Percentiles rank a stretch among this genome's conserved stretches.
phyloP scores from a whole-genome alignment of 345 rosid species.

The Salix purpurea region DNA sequence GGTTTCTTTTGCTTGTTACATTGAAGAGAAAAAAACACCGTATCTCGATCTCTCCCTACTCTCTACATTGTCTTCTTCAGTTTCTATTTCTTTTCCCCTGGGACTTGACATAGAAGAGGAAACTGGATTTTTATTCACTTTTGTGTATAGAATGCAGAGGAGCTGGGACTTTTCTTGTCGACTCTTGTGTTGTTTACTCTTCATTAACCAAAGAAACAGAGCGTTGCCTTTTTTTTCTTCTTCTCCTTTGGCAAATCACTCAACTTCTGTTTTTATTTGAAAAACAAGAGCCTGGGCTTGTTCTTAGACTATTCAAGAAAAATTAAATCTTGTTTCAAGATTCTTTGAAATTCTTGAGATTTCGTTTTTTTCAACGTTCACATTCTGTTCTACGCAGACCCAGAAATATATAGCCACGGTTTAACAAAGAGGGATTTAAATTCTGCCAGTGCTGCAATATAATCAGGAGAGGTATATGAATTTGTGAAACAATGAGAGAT shows the following conservation, averaged over 20 bases:
- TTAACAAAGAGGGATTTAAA: slow-evolving; percentile 2
- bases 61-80: slow-evolving; percentile 42
- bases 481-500: slow-evolving; percentile 75
- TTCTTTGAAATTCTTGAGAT: slow-evolving; percentile 9
- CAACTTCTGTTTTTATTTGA: background rate
- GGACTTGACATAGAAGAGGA: slow-evolving; percentile 7
- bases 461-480: slow-evolving; percentile 42
- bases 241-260: slow-evolving; percentile 4
- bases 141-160: slow-evolving; percentile 26
- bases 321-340: slow-evolving; percentile 7
- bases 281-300: slow-evolving; percentile 1
- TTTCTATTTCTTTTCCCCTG: slow-evolving; percentile 10
- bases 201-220: slow-evolving; percentile 29
- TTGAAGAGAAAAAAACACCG: slow-evolving; percentile 12
- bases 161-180: slow-evolving; percentile 24
- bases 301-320: background rate
- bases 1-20: slow-evolving; percentile 18
- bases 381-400: slow-evolving; percentile 15
- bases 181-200: slow-evolving; percentile 20
- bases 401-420: background rate
- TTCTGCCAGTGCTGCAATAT: slow-evolving; percentile 7
- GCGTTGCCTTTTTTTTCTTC: slow-evolving; percentile 19
- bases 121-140: slow-evolving; percentile 19
- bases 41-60: slow-evolving; percentile 3
- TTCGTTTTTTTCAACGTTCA: background rate